Conservation (phyloP, 805 yeast species). For the Candida michaelii region DNA sequence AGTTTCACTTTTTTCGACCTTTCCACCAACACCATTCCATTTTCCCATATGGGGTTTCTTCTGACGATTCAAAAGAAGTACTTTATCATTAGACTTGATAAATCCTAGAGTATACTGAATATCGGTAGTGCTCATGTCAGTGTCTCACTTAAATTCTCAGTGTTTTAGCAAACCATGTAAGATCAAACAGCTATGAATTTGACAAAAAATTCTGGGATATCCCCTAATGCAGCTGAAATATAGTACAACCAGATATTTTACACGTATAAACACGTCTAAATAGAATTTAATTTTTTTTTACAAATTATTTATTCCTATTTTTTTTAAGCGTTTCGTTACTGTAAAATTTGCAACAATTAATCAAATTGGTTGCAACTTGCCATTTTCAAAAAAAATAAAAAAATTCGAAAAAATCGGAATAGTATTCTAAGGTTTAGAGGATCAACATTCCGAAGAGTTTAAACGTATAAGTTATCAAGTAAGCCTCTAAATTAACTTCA, state of each 20-base stretch:
- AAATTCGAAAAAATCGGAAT: not conserved
- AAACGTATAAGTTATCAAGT: too few species aligned
- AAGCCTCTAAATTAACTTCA: too few species aligned
- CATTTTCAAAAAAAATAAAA: slow-evolving; percentile 1
- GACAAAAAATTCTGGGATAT: too few species aligned
- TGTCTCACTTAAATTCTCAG: not conserved
- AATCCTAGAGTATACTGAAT: slow-evolving; percentile 26
- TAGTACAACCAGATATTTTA: not conserved
- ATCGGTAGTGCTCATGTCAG: slow-evolving; percentile 2
- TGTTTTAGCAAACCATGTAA: not conserved
- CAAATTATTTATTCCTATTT: not conserved
- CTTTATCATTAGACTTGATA: slow-evolving; percentile 27
- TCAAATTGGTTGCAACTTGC: not conserved
- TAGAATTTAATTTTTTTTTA: not conserved
- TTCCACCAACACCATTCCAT: slow-evolving; percentile 51
- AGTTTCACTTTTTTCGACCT: slow-evolving; percentile 33
- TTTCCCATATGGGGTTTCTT: slow-evolving; percentile 49
- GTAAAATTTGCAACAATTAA: slow-evolving; percentile 5
- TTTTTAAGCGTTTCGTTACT: not conserved
- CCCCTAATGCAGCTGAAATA: too few species aligned
- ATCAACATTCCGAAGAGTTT: not conserved
- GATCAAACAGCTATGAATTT: too few species aligned
- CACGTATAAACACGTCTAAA: slow-evolving; percentile 2
- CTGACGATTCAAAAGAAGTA: slow-evolving; percentile 39
- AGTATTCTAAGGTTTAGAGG: not conserved